phyloP scores from a whole-genome alignment of 2,329 filamentous ascomycete genomes.

The Fusarium sp. region DNA sequence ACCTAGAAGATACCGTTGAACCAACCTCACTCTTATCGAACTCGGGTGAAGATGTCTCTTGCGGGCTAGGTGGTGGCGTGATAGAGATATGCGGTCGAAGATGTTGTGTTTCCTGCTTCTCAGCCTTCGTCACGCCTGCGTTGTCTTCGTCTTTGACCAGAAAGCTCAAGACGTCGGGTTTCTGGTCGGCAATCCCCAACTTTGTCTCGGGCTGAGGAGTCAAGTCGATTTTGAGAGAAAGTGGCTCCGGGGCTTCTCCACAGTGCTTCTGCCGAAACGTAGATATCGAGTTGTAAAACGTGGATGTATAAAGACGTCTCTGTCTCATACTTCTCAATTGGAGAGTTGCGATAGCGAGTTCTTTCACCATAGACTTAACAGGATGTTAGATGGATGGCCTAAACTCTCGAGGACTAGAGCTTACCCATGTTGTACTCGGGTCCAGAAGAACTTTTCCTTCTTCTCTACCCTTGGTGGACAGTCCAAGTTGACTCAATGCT shows the following conservation, averaged over 20 bases:
- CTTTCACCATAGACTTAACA: conserved; percentile 14
- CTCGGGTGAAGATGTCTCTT: accelerated
- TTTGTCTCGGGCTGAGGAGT: not conserved
- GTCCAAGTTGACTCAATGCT: conserved; percentile 14
- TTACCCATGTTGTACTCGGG: conserved; percentile 21
- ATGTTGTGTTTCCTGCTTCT: not conserved
- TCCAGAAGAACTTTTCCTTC: conserved; percentile 14
- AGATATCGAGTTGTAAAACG: conserved; percentile 19
- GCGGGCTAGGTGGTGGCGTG: not conserved
- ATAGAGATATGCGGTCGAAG: conserved; percentile 1
- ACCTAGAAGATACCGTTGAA: conserved; percentile 12
- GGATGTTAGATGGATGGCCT: accelerated
- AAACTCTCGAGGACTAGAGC: accelerated
- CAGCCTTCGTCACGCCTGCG: accelerated
- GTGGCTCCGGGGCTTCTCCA: not conserved
- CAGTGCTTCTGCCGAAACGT: conserved; percentile 10
- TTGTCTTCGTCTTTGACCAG: not conserved
- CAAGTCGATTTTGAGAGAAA: not conserved
- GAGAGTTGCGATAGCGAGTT: conserved; percentile 15
- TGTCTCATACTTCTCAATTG: conserved; percentile 31
- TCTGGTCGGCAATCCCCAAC: not conserved
- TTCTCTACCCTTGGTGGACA: not conserved
- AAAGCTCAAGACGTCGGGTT: not conserved
- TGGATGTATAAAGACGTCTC: conserved; percentile 5
- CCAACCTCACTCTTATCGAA: not conserved